Evolutionary conservation across 768 basidiomycete genomes (phyloP).

Genomic region (Termitomyces sp.): DNA sequence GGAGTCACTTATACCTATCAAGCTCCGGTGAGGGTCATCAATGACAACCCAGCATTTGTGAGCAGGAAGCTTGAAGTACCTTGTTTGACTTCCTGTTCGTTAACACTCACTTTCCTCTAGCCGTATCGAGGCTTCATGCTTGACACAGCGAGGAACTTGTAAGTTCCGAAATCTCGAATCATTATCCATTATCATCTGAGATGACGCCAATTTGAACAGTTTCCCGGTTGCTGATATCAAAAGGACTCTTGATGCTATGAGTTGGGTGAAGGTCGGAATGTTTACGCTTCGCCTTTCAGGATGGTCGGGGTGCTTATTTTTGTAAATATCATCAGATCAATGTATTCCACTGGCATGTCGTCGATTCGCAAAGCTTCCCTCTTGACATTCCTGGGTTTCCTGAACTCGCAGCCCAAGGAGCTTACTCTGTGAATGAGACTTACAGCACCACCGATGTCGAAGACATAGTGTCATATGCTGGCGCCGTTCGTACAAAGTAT

Average conservation of each 20-base stretch:
- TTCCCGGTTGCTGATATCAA: slow-evolving; percentile 61
- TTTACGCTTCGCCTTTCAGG: slow-evolving; percentile 41
- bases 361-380: slow-evolving; percentile 78
- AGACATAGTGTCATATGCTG: slow-evolving; percentile 61
- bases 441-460: slow-evolving; percentile 55
- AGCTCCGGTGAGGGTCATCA: slow-evolving; percentile 50
- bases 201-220: slow-evolving; percentile 23
- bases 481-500: slow-evolving; percentile 36
- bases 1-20: slow-evolving; percentile 47
- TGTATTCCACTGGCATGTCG: slow-evolving; percentile 79
- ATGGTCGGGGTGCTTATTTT: slow-evolving; percentile 18
- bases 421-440: slow-evolving; percentile 52
- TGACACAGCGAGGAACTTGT: slow-evolving; percentile 78
- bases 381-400: slow-evolving; percentile 56
- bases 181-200: background rate
- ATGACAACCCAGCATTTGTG: slow-evolving; percentile 65
- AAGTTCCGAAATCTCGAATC: slow-evolving; percentile 18
- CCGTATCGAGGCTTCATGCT: slow-evolving; percentile 77
- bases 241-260: slow-evolving; percentile 72
- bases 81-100: background rate
- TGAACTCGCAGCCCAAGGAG: slow-evolving; percentile 57
- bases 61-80: slow-evolving; percentile 16
- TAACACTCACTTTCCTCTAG: slow-evolving; percentile 23
- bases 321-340: slow-evolving; percentile 45
- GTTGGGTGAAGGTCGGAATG: slow-evolving; percentile 55